These are phyloP conservation scores for Cryphonectria carpinicola DNA, from an alignment of 2,329 filamentous ascomycete species.

Conservation along the genomic window DNA sequence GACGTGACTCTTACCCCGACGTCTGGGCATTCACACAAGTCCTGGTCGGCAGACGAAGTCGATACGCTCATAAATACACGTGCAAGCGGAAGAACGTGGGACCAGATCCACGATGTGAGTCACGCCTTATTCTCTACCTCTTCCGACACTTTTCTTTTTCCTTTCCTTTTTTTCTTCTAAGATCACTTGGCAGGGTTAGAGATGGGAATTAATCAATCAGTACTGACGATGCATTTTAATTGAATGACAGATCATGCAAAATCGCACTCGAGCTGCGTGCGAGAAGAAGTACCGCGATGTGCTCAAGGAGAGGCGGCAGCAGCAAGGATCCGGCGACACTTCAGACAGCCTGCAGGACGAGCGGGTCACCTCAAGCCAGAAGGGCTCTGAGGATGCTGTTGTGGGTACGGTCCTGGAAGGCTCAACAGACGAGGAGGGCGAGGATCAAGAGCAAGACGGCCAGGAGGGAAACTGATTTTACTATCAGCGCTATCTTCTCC, in stretches of 20 bases:
- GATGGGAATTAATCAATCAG: not conserved
- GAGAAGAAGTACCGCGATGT: constrained; percentile 15
- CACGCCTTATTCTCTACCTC: not conserved
- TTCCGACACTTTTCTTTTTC: not conserved
- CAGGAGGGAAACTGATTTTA: not conserved
- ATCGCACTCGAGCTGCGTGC: not conserved
- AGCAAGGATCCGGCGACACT: not conserved
- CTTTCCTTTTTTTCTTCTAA: no score
- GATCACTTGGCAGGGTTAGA: not conserved
- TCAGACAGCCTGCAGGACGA: not conserved
- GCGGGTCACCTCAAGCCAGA: not conserved
- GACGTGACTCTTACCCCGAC: not conserved
- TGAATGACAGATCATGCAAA: not conserved
- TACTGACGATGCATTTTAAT: not conserved
- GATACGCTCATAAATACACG: not conserved
- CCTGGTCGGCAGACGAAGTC: constrained; percentile 5
- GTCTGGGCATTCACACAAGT: not conserved
- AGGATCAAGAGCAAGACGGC: not conserved
- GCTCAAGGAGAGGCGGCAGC: not conserved
- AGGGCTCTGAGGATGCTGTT: not conserved
- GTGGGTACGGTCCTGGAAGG: no score
- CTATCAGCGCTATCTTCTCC: no score
- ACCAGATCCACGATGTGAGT: not conserved
- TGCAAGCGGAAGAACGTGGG: not conserved
- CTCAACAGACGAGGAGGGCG: not conserved